A percentile compares a stretch with the other conserved stretches of the same genome.
Conservation (phyloP, 306 rosid genomes). For the Lotus japonicus region DNA sequence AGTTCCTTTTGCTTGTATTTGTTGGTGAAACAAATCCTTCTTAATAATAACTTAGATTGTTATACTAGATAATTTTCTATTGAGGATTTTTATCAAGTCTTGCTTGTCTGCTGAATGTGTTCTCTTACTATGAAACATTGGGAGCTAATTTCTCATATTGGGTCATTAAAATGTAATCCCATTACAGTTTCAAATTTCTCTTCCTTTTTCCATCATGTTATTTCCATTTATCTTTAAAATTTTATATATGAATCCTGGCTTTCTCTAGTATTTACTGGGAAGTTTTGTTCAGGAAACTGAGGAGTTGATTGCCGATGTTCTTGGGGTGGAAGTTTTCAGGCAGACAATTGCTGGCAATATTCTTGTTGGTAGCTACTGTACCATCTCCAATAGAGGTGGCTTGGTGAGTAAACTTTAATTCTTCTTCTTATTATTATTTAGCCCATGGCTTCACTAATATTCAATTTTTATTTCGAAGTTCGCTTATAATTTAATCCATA, state of each 20-base stretch:
- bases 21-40: not conserved
- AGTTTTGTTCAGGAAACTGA: slow-evolving; percentile 70
- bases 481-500: not conserved
- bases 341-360: slow-evolving; percentile 89
- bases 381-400: slow-evolving; percentile 88
- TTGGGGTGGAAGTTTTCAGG: slow-evolving; percentile 94
- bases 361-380: slow-evolving; percentile 87
- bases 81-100: not conserved
- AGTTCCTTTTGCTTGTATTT: not conserved
- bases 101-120: not conserved
- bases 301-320: slow-evolving; percentile 88
- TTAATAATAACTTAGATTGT: not conserved
- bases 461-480: no score
- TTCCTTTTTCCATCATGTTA: not conserved
- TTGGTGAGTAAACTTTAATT: slow-evolving; percentile 44
- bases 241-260: not conserved
- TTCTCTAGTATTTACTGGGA: slow-evolving; percentile 10
- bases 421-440: no score
- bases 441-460: no score
- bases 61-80: not conserved
- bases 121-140: not conserved
- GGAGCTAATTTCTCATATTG: not conserved
- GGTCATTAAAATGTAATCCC: not conserved
- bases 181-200: not conserved
- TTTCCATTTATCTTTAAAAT: not conserved